A percentile compares a stretch with the other conserved stretches of the same genome.
Conservation (phyloP, 2,329 filamentous ascomycete species). For the Ophidiomyces ophidiicola region DNA sequence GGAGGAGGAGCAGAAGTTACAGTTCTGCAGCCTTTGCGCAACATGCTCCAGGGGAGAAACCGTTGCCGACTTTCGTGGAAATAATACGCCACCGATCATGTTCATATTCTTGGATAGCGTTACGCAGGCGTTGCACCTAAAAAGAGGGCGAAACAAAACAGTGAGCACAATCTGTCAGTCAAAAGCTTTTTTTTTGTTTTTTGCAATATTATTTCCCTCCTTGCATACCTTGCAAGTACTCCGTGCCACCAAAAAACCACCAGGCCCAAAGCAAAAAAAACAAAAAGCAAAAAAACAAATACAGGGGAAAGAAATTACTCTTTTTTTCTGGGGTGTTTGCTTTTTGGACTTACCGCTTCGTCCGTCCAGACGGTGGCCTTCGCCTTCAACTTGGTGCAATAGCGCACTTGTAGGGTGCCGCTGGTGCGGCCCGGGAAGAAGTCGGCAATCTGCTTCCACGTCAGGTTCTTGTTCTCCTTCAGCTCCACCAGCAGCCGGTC, state of each 20-base stretch:
- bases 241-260: no score
- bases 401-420: constrained; percentile 82
- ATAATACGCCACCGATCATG: constrained; percentile 83
- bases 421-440: constrained; percentile 88
- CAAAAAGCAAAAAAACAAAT: no score
- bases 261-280: no score
- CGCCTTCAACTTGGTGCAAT: constrained; percentile 88
- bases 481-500: constrained; percentile 77
- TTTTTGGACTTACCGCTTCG: constrained; percentile 63
- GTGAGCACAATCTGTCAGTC: constrained; percentile 5
- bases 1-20: no score
- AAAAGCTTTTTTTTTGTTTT: constrained; percentile 1
- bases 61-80: constrained; percentile 77
- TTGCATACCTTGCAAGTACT: neutral
- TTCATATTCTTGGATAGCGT: constrained; percentile 32
- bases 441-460: constrained; percentile 95
- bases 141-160: constrained; percentile 12
- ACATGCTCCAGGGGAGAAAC: constrained; percentile 78
- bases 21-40: constrained; percentile 65
- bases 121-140: constrained; percentile 30
- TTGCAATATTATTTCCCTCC: neutral
- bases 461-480: constrained; percentile 88
- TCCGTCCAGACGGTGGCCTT: constrained; percentile 91
- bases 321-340: no score
- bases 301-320: no score